These are phyloP conservation scores for Pestalotiopsis sp. DNA, from an alignment of 2,329 filamentous ascomycete genomes.

Conservation along the genomic window DNA sequence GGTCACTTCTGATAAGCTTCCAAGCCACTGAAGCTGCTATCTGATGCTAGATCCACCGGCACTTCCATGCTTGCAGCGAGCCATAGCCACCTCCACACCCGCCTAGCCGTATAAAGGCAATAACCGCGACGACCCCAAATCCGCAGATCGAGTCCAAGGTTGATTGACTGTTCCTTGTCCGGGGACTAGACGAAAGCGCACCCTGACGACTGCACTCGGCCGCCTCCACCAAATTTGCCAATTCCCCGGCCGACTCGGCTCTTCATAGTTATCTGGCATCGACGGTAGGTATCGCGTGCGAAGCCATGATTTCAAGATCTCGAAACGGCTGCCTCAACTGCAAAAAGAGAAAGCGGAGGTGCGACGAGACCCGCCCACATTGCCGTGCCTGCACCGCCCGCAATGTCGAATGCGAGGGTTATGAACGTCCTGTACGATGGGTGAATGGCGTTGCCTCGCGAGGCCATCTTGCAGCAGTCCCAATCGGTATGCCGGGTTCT, in stretches of 20 bases:
- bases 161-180: neutral
- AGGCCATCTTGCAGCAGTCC: slow-evolving; percentile 19
- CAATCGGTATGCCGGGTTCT: slow-evolving; percentile 13
- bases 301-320: slow-evolving; percentile 21
- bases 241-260: neutral
- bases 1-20: neutral
- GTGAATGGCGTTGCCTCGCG: slow-evolving; percentile 20
- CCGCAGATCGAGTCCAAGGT: neutral
- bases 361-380: slow-evolving; percentile 31
- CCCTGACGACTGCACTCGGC: neutral
- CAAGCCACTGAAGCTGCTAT: neutral
- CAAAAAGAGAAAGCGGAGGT: slow-evolving; percentile 33
- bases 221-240: neutral
- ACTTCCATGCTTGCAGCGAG: neutral
- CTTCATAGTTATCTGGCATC: neutral
- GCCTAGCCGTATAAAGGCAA: slow-evolving; percentile 3
- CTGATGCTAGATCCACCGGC: neutral
- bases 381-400: slow-evolving; percentile 19
- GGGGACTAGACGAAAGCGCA: neutral
- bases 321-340: slow-evolving; percentile 23
- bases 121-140: neutral
- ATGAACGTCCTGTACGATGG: slow-evolving; percentile 20
- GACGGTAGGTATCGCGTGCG: slow-evolving; percentile 19
- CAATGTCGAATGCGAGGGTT: slow-evolving; percentile 18
- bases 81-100: neutral